These are phyloP conservation scores for Phaeophleospora eucalypticola DNA, from an alignment of 2,329 filamentous ascomycete genomes.

Conservation along the genomic window DNA sequence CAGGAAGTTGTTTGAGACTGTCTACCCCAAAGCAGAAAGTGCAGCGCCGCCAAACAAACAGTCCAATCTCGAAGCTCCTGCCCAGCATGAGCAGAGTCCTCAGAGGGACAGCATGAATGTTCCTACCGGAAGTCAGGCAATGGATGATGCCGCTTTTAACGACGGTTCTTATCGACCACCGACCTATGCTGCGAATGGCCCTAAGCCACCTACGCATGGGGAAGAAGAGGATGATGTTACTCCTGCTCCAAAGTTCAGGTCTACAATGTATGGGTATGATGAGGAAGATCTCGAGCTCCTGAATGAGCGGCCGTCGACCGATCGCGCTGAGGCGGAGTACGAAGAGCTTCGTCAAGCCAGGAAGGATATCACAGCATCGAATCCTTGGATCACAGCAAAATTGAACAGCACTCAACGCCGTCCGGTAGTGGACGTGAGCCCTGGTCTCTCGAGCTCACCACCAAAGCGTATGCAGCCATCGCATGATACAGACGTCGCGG, in stretches of 20 bases:
- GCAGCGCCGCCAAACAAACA: neutral
- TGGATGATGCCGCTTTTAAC: too few species aligned
- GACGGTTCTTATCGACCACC: too few species aligned
- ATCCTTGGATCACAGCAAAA: conserved; percentile 49
- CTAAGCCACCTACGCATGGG: too few species aligned
- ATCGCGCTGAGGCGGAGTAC: conserved; percentile 24
- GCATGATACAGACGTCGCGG: neutral
- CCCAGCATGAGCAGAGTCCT: too few species aligned
- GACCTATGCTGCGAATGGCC: too few species aligned
- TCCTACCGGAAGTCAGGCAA: too few species aligned
- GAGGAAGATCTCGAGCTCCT: conserved; percentile 32
- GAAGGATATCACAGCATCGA: conserved; percentile 36
- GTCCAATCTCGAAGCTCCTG: too few species aligned
- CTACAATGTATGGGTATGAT: conserved; percentile 36
- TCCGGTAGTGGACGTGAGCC: neutral
- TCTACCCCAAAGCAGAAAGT: conserved; percentile 14
- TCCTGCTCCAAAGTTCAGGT: conserved; percentile 11
- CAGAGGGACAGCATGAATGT: too few species aligned
- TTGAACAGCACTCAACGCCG: conserved; percentile 35
- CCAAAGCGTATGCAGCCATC: neutral
- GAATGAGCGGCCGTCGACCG: conserved; percentile 15
- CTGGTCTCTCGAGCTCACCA: conserved; percentile 13
- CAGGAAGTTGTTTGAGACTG: conserved; percentile 41
- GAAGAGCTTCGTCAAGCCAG: conserved; percentile 31
- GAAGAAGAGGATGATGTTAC: neutral